These are phyloP conservation scores for Fusarium oxysporum DNA, from an alignment of 2,329 filamentous ascomycete genomes.

Conservation along the genomic window DNA sequence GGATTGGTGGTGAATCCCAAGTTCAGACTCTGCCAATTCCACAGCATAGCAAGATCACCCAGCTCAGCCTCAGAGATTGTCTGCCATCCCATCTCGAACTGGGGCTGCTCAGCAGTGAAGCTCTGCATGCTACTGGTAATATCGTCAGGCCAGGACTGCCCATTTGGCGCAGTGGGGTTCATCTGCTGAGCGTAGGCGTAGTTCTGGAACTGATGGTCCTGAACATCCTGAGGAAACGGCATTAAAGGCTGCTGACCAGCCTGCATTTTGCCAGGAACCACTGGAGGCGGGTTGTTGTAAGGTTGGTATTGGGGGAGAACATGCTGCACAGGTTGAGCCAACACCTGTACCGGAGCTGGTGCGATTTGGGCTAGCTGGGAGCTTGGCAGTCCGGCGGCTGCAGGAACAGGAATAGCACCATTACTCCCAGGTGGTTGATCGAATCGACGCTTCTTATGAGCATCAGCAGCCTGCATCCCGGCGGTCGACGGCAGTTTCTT, in stretches of 20 bases:
- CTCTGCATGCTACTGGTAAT: not conserved
- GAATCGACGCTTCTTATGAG: slow-evolving; percentile 15
- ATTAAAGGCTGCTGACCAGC: not conserved
- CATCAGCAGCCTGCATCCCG: not conserved
- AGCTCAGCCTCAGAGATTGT: slow-evolving; percentile 16
- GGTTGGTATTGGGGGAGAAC: not conserved
- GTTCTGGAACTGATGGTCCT: not conserved
- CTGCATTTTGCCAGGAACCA: not conserved
- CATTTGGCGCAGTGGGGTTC: too few species aligned
- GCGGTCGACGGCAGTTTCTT: slow-evolving; percentile 18
- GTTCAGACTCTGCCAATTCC: slow-evolving; percentile 28
- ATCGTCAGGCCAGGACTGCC: not conserved
- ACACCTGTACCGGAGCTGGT: not conserved
- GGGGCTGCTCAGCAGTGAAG: not conserved
- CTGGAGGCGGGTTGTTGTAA: not conserved
- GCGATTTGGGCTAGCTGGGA: not conserved
- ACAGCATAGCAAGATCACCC: slow-evolving; percentile 23
- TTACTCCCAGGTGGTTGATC: not conserved
- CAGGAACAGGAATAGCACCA: not conserved
- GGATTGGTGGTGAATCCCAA: slow-evolving; percentile 18
- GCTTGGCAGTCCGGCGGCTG: not conserved
- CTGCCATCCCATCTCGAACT: slow-evolving; percentile 10
- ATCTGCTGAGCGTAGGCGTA: not conserved
- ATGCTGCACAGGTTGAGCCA: not conserved
- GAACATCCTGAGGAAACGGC: not conserved